A percentile compares a stretch with the other conserved stretches of the same genome.
phyloP scores from a whole-genome alignment of 495 filamentous ascomycete genomes.

The Talaromyces nanjingensis region DNA sequence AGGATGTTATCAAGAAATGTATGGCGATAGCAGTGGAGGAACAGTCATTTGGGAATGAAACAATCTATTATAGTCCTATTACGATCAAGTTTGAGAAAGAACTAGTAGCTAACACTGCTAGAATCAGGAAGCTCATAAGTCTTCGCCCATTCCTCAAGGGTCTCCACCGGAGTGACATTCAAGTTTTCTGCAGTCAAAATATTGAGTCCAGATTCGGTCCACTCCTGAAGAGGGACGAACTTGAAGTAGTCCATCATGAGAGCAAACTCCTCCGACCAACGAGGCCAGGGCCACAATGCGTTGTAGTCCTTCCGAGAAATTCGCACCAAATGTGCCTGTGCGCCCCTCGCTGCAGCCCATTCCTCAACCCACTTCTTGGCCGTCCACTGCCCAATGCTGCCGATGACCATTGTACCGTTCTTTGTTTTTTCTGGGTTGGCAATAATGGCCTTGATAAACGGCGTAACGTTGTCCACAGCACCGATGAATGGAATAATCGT shows the following conservation, averaged over 20 bases:
- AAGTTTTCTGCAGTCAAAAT: not conserved
- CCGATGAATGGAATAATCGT: slow-evolving; percentile 31
- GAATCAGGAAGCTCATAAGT: not conserved
- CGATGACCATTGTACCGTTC: slow-evolving; percentile 24
- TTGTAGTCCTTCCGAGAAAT: slow-evolving; percentile 9
- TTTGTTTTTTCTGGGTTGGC: slow-evolving; percentile 25
- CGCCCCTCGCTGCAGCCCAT: slow-evolving; percentile 29
- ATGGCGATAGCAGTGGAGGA: not conserved
- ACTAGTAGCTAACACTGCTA: not conserved
- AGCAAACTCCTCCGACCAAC: not conserved
- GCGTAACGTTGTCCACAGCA: slow-evolving; percentile 31
- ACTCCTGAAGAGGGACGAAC: not conserved
- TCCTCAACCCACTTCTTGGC: slow-evolving; percentile 26
- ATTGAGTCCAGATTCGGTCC: not conserved
- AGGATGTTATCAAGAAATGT: not conserved
- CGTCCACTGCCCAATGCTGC: slow-evolving; percentile 17
- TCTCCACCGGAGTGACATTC: not conserved
- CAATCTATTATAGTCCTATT: not conserved
- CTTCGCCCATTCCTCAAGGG: slow-evolving; percentile 1
- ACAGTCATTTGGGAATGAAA: not conserved
- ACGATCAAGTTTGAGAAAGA: not conserved
- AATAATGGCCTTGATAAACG: slow-evolving; percentile 31
- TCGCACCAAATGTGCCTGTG: slow-evolving; percentile 16
- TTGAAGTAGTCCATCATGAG: slow-evolving; percentile 3
- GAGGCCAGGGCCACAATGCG: slow-evolving; percentile 10